These are phyloP conservation scores for Triticum timopheevii DNA, from an alignment of 176 grass and related monocot genomes.

Conservation along the genomic window DNA sequence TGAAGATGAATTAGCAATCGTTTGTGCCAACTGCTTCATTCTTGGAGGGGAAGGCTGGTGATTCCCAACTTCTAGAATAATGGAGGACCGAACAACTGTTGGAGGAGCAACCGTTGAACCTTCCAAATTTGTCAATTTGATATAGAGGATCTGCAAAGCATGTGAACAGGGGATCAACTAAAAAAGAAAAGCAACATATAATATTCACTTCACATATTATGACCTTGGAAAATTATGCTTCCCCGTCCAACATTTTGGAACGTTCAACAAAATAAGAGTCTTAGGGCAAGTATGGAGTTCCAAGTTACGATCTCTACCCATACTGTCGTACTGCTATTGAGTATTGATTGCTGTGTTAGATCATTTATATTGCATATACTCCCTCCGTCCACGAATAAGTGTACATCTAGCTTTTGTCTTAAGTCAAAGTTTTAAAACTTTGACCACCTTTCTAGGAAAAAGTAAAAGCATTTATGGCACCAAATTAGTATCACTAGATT, in stretches of 20 bases:
- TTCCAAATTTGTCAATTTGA: constrained; percentile 72
- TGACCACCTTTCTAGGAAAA: no score
- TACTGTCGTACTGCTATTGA: background rate
- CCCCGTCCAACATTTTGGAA: background rate
- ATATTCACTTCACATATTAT: background rate
- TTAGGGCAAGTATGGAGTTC: constrained; percentile 4
- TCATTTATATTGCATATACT: background rate
- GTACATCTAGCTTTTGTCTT: no score
- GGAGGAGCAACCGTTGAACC: constrained; percentile 72
- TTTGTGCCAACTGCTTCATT: constrained; percentile 83
- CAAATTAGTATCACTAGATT: no score
- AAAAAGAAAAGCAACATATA: constrained; percentile 22
- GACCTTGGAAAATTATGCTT: background rate
- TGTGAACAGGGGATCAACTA: constrained; percentile 1
- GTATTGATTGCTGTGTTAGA: background rate
- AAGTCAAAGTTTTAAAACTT: no score
- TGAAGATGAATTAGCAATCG: constrained; percentile 76
- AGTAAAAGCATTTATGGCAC: no score
- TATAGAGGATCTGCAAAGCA: constrained; percentile 70
- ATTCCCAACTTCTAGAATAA: constrained; percentile 81
- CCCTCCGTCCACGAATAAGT: no score
- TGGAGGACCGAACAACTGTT: constrained; percentile 64
- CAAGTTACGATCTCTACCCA: background rate
- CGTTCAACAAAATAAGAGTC: background rate
- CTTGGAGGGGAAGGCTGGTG: constrained; percentile 67